Evolutionary conservation across 768 basidiomycete genomes (phyloP).

Genomic region (Melanogaster broomeanus): DNA sequence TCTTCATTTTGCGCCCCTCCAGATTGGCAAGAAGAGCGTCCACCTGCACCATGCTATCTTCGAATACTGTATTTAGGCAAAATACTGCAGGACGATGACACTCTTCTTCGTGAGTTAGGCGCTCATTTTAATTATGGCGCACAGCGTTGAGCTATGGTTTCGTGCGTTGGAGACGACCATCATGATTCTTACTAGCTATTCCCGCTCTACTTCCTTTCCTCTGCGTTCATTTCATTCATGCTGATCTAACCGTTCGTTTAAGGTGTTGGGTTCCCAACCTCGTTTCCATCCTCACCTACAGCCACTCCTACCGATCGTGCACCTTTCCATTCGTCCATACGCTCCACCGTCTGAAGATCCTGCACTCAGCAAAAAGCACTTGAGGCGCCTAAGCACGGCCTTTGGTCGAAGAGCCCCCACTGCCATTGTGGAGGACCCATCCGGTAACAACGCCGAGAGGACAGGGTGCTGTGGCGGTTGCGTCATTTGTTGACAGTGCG

Average conservation of each 20-base stretch:
- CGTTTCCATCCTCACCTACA: constrained; percentile 30
- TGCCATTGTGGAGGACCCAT: constrained; percentile 6
- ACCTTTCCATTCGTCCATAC: constrained; percentile 69
- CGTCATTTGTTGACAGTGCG: constrained; percentile 35
- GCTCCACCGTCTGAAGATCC: constrained; percentile 52
- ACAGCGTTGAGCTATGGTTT: constrained; percentile 5
- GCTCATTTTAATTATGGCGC: background rate
- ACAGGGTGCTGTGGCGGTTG: constrained; percentile 41
- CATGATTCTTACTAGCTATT: constrained; percentile 18
- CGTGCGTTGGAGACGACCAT: background rate
- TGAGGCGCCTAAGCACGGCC: constrained; percentile 33
- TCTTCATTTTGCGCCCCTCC: constrained; percentile 10
- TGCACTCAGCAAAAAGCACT: constrained; percentile 60
- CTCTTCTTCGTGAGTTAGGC: constrained; percentile 56
- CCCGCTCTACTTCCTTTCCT: constrained; percentile 23
- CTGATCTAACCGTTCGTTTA: background rate
- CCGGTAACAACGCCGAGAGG: constrained; percentile 21
- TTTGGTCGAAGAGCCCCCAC: constrained; percentile 26
- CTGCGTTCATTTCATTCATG: background rate
- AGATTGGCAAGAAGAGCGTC: constrained; percentile 82
- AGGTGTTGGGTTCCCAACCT: constrained; percentile 35
- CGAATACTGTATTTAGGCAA: constrained; percentile 76
- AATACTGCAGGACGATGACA: constrained; percentile 84
- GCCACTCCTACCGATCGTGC: constrained; percentile 63
- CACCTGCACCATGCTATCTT: constrained; percentile 75